These are phyloP conservation scores for Acrodontium crateriforme DNA, from an alignment of 2,329 filamentous ascomycete genomes.

Conservation along the genomic window DNA sequence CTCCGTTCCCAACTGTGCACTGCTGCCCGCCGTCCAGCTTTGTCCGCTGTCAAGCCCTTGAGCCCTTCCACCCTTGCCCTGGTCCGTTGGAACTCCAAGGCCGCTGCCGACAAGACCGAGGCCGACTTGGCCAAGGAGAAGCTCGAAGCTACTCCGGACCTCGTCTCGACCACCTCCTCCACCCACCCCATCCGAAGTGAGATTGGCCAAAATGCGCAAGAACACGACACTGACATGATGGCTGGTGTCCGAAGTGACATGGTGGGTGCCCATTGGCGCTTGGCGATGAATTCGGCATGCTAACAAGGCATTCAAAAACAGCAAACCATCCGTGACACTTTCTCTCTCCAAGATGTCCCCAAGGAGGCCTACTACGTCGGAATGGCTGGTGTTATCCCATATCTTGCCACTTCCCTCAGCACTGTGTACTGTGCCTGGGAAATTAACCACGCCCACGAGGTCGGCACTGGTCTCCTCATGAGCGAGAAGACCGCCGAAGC, in stretches of 20 bases:
- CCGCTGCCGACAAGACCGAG: slow-evolving; percentile 34
- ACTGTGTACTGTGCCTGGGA: slow-evolving; percentile 76
- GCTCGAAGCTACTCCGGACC: slow-evolving; percentile 45
- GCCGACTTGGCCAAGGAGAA: slow-evolving; percentile 39
- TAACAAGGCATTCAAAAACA: no score
- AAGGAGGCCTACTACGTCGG: slow-evolving; percentile 36
- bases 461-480: slow-evolving; percentile 51
- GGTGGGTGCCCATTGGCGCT: slow-evolving; percentile 8
- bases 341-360: slow-evolving; percentile 32
- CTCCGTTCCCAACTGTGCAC: slow-evolving; percentile 31
- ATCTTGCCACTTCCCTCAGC: slow-evolving; percentile 67
- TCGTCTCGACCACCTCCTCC: slow-evolving; percentile 45
- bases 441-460: slow-evolving; percentile 52
- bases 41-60: slow-evolving; percentile 22
- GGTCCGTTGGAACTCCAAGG: slow-evolving; percentile 3
- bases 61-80: slow-evolving; percentile 10
- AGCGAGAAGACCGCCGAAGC: slow-evolving; percentile 57
- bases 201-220: slow-evolving; percentile 15
- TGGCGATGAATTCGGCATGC: slow-evolving; percentile 1
- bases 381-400: slow-evolving; percentile 42
- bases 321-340: slow-evolving; percentile 36
- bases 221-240: slow-evolving; percentile 32
- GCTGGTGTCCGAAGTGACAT: slow-evolving; percentile 28
- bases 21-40: slow-evolving; percentile 20
- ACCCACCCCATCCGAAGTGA: slow-evolving; percentile 28